phyloP scores from a whole-genome alignment of 2,329 filamentous ascomycete species.

The Trichophyton benhamiae region DNA sequence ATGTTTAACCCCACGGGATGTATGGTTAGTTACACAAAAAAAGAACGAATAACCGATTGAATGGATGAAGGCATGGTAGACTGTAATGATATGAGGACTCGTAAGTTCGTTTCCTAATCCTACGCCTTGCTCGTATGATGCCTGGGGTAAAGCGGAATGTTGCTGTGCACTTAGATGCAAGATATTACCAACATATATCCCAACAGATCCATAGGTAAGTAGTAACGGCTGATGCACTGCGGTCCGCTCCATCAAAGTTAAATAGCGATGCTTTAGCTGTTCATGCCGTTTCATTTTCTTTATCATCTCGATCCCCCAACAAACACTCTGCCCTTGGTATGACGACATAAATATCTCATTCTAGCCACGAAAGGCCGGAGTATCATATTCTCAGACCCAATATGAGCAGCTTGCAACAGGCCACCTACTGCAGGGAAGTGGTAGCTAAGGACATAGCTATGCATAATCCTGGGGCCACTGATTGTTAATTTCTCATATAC shows the following conservation, averaged over 20 bases:
- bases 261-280: background rate
- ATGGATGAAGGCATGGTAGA: background rate
- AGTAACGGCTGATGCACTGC: background rate
- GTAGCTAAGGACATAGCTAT: too few species aligned
- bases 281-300: background rate
- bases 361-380: too few species aligned
- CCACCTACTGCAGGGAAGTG: too few species aligned
- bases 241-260: background rate
- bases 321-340: background rate
- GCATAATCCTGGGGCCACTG: too few species aligned
- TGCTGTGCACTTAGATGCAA: background rate
- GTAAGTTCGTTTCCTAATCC: background rate
- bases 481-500: too few species aligned
- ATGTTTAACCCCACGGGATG: background rate
- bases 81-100: background rate
- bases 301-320: too few species aligned
- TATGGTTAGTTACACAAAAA: background rate
- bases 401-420: background rate
- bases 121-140: background rate
- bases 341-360: background rate
- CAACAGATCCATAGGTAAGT: background rate
- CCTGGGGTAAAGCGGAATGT: background rate
- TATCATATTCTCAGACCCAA: background rate
- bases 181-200: background rate
- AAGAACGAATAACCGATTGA: background rate